These are phyloP conservation scores for Pleurotus sapidus DNA, from an alignment of 768 basidiomycete genomes.

Conservation along the genomic window DNA sequence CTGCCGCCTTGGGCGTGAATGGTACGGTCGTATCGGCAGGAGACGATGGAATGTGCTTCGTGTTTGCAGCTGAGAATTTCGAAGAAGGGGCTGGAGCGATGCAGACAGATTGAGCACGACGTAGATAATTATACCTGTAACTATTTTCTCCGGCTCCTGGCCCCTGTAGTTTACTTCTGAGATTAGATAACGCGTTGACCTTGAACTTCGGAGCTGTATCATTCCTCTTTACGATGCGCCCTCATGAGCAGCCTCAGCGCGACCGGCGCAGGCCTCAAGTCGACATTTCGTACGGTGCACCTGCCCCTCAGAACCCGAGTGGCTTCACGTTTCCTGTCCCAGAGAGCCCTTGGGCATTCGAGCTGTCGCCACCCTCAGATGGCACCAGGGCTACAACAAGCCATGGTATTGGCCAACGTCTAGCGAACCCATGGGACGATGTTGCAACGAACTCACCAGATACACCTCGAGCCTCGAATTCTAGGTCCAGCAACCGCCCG, in stretches of 20 bases:
- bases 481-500: background rate
- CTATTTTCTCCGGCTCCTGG: background rate
- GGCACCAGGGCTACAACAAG: background rate
- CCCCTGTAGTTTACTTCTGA: background rate
- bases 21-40: constrained; percentile 86
- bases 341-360: constrained; percentile 2
- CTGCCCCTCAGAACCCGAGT: background rate
- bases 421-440: constrained; percentile 3
- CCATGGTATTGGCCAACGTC: background rate
- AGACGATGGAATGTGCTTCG: constrained; percentile 85
- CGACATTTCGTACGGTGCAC: background rate
- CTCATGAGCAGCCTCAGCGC: constrained; percentile 1
- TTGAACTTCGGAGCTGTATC: background rate
- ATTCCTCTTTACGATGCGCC: background rate
- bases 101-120: background rate
- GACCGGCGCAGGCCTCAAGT: background rate
- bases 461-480: background rate
- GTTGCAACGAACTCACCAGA: background rate
- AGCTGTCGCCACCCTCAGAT: background rate
- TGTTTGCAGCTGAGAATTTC: constrained; percentile 66
- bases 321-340: background rate
- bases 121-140: background rate
- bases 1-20: constrained; percentile 65
- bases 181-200: too few species aligned
- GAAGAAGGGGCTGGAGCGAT: constrained; percentile 8